Percentiles rank a stretch among this genome's conserved stretches.
These are phyloP conservation scores for Secale cereale DNA, from an alignment of 176 grass and related monocot genomes.

Conservation along the genomic window DNA sequence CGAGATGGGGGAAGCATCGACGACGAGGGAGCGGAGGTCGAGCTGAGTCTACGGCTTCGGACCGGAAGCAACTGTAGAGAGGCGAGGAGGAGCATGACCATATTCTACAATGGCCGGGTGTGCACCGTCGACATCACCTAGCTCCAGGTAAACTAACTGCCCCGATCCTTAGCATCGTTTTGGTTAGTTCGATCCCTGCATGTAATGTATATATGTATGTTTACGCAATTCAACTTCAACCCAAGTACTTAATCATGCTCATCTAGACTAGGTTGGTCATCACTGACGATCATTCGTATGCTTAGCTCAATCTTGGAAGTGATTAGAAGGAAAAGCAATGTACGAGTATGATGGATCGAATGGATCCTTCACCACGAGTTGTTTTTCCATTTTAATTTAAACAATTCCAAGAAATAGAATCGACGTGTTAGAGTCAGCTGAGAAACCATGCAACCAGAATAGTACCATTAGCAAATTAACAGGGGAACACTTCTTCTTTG, in stretches of 20 bases:
- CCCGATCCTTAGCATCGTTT: background rate
- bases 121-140: constrained; percentile 67
- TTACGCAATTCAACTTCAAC: background rate
- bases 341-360: too few species aligned
- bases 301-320: background rate
- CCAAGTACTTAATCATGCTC: background rate
- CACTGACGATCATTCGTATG: background rate
- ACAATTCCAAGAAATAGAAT: background rate
- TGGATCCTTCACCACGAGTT: too few species aligned
- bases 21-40: background rate
- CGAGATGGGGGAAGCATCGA: background rate
- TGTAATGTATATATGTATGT: background rate
- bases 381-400: background rate
- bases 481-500: too few species aligned
- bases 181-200: background rate
- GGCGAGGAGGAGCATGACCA: constrained; percentile 40
- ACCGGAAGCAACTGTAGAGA: background rate
- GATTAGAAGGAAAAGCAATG: too few species aligned
- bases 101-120: constrained; percentile 65
- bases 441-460: background rate
- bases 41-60: constrained; percentile 43
- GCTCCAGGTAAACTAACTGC: constrained; percentile 39
- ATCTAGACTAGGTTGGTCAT: background rate
- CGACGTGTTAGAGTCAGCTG: background rate
- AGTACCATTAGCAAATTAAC: too few species aligned